Evolutionary conservation across 1,139 yeast species (phyloP), one percentile per base, ranked within the genome.

Genomic region (Kodamaea sp.): DNA sequence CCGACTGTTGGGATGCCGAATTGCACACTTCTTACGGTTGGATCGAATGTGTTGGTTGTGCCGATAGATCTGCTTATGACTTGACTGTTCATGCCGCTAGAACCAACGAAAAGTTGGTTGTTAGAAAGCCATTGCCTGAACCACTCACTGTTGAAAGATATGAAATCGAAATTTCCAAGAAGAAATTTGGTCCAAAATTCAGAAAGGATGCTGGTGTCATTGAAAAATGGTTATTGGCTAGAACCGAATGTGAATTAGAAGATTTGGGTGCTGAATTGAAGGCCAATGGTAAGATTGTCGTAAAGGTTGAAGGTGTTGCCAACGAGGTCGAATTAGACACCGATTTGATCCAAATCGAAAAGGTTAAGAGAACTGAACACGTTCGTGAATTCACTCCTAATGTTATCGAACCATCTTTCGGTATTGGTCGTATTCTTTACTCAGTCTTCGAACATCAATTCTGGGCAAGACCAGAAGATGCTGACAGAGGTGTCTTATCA

Each of bases 1-100:
- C 96, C 51, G 99, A 94, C 70, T 94, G 99, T 75, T 94, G 99
- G 99, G 99, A 94, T 71, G 97, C 96, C 49, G 99, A 94, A 73
- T 76, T 94, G 55, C 83, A 86, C 56, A 84, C 96, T 31, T 86
- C 96, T 29, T 94, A 87, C 60, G 97, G 99, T 53, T 94, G 99
- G 99, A 85, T 94, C 55, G 99, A 94, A 71, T 92, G 98, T 81
- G 97, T 92, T 59, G 99, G 99, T 53, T 92, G 98, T 73, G 99
- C 99, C 47, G 99, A 94, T 67, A 83, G 99, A 73, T 87, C 96
- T 36, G 99, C 99, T 33, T 94, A 89, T 62, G 99, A 94, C 69
- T 79, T 94, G 65, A 78, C 92, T 38, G 98, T 94, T 42, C 99
- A 94, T 62, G 70, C 97, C 36, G 94, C 95, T 42, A 84, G 88